phyloP scores from a whole-genome alignment of 2,329 filamentous ascomycete species.

The Hymenoscyphus scutula region DNA sequence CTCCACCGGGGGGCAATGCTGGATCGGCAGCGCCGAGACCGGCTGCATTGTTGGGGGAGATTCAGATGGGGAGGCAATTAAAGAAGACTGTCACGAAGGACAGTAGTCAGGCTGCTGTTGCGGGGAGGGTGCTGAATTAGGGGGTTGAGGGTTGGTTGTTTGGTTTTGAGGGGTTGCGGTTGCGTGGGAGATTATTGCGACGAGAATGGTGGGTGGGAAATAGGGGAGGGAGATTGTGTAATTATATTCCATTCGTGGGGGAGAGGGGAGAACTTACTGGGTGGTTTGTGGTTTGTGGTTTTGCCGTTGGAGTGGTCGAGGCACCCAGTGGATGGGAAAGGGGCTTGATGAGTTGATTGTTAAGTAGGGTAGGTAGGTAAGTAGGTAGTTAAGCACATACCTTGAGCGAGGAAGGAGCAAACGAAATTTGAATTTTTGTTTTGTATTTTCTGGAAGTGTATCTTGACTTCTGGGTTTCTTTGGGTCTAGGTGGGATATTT shows the following conservation, averaged over 20 bases:
- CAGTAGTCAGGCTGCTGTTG: conserved; percentile 67
- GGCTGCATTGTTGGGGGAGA: conserved; percentile 72
- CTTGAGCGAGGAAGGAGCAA: no score
- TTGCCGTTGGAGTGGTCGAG: no score
- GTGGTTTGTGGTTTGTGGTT: background rate
- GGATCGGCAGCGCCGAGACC: conserved; percentile 48
- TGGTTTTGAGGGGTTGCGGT: no score
- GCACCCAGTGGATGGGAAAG: no score
- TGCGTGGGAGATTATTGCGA: no score
- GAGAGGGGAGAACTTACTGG: background rate
- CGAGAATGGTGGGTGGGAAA: background rate
- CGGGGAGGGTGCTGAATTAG: conserved; percentile 66
- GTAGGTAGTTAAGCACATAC: no score
- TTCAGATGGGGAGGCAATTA: conserved; percentile 73
- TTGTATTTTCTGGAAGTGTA: no score
- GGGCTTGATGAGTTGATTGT: no score
- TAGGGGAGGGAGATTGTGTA: background rate
- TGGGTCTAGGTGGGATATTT: no score
- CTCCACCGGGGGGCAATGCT: conserved; percentile 39
- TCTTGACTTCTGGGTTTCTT: no score
- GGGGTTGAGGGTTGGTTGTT: background rate
- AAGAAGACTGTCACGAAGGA: conserved; percentile 91
- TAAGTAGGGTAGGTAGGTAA: no score
- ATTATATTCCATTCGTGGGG: background rate
- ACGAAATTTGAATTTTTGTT: no score